These are phyloP conservation scores for Helminthosporium solani DNA, from an alignment of 2,329 filamentous ascomycete species.

Conservation along the genomic window DNA sequence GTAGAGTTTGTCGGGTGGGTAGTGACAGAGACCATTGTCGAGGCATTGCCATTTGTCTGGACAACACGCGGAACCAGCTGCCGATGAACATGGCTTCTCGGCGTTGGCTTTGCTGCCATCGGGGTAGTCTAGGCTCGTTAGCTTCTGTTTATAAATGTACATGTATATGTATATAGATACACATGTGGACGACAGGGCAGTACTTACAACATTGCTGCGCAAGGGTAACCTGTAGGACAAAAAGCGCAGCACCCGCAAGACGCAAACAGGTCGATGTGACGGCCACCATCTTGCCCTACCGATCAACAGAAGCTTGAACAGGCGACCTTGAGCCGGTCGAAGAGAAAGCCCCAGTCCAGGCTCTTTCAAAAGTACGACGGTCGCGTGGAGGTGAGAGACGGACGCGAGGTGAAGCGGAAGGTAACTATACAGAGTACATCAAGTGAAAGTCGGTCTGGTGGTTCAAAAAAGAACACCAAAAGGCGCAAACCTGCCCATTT, in stretches of 20 bases:
- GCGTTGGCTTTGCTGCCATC: conserved; percentile 30
- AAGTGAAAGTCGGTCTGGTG: neutral
- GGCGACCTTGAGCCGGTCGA: neutral
- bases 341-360: neutral
- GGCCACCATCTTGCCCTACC: conserved; percentile 15
- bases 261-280: conserved; percentile 21
- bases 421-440: neutral
- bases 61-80: conserved; percentile 37
- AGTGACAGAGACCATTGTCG: conserved; percentile 41
- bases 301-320: neutral
- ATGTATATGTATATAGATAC: neutral
- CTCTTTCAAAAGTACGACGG: neutral
- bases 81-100: conserved; percentile 38
- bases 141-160: neutral
- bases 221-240: conserved; percentile 16
- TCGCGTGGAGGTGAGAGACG: neutral
- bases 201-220: conserved; percentile 35
- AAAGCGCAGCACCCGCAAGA: conserved; percentile 16
- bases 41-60: conserved; percentile 40
- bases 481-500: neutral
- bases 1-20: conserved; percentile 24
- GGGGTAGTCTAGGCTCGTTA: conserved; percentile 35
- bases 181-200: neutral
- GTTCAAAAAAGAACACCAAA: neutral
- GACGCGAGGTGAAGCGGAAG: neutral